Evolutionary conservation across 805 yeast genomes (phyloP).

Genomic region (Yarrowia osloensis): DNA sequence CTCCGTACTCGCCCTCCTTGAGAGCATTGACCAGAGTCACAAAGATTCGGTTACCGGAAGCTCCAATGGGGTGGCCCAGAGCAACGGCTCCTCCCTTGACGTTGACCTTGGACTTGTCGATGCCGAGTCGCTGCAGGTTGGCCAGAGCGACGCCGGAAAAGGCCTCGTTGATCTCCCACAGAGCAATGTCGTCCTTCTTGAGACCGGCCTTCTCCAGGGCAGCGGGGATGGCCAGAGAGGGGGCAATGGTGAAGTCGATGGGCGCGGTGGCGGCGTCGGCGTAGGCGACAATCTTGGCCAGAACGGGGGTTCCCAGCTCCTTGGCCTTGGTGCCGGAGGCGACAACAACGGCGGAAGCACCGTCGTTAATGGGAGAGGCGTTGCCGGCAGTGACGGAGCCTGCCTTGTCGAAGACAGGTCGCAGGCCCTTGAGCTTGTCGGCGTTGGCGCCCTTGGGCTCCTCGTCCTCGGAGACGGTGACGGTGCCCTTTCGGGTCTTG

Average conservation of each 20-base stretch:
- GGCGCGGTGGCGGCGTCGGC: constrained; percentile 96
- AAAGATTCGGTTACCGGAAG: constrained; percentile 92
- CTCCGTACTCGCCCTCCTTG: constrained; percentile 80
- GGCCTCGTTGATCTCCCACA: constrained; percentile 93
- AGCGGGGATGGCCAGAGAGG: constrained; percentile 88
- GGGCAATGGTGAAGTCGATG: constrained; percentile 91
- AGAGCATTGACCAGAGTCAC: constrained; percentile 50
- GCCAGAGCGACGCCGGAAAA: constrained; percentile 92
- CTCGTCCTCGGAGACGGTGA: constrained; percentile 70
- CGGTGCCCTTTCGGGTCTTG: constrained; percentile 69
- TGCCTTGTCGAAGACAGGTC: constrained; percentile 88
- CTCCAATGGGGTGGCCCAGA: constrained; percentile 91
- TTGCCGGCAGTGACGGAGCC: constrained; percentile 97
- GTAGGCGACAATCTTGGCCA: constrained; percentile 83
- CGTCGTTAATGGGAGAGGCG: constrained; percentile 91
- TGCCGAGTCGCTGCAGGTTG: constrained; percentile 66
- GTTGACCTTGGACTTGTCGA: constrained; percentile 70
- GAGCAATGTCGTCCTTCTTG: constrained; percentile 65
- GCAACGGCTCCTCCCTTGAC: constrained; percentile 97
- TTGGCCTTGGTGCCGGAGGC: constrained; percentile 78
- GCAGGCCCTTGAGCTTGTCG: constrained; percentile 67
- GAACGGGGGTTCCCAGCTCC: constrained; percentile 68
- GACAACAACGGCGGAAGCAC: constrained; percentile 89
- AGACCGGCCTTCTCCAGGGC: constrained; percentile 82
- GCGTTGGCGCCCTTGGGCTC: constrained; percentile 72